Evolutionary conservation across 257 asterid genomes (phyloP).

Genomic region (Haberlea rhodopensis): DNA sequence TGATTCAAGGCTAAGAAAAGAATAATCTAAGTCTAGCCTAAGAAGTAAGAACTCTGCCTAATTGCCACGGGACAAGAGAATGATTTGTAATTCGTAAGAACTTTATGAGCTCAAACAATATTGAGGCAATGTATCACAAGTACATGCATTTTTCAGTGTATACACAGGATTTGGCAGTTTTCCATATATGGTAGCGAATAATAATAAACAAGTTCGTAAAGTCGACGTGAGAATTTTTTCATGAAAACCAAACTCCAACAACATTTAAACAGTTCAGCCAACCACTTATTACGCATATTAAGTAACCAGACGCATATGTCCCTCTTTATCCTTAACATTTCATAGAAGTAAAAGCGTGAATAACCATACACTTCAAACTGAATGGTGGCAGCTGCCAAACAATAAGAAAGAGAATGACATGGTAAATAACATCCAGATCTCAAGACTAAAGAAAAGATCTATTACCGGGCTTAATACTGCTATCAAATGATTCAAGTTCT

Average conservation of each 20-base stretch:
- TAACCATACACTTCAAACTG: background rate
- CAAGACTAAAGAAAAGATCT: constrained; percentile 20
- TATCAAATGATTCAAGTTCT: constrained; percentile 80
- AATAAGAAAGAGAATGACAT: background rate
- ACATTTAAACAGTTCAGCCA: background rate
- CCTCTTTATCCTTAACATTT: background rate
- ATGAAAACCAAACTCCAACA: background rate
- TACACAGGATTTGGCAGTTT: too few species aligned
- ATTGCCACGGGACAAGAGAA: background rate
- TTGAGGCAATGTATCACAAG: background rate
- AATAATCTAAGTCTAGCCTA: background rate
- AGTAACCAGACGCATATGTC: background rate
- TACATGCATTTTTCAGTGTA: background rate
- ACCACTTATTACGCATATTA: too few species aligned
- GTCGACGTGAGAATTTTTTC: background rate
- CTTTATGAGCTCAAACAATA: background rate
- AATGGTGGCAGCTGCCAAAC: background rate
- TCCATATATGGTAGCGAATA: background rate
- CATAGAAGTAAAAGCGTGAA: background rate
- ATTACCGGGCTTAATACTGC: constrained; percentile 57
- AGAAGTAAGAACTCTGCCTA: background rate
- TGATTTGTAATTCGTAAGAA: background rate
- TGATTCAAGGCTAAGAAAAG: background rate
- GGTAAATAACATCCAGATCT: background rate
- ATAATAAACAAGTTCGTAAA: too few species aligned